Percentiles rank a stretch among this genome's conserved stretches.
Evolutionary conservation across 2,329 filamentous ascomycete species (phyloP).

Genomic region (Tolypocladium album): DNA sequence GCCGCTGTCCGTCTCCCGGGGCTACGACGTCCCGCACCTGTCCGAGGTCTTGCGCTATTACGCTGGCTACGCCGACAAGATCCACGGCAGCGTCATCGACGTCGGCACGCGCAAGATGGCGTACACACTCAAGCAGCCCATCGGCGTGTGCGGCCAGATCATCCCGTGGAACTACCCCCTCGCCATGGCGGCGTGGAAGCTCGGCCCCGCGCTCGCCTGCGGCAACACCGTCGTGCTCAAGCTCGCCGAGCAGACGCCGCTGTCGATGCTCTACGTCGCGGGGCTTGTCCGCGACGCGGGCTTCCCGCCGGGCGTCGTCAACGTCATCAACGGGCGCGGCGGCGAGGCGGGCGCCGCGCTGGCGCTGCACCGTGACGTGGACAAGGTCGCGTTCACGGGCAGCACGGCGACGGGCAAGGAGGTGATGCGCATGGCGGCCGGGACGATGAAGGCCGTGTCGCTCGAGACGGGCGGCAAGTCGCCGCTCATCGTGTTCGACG

Average conservation of each 20-base stretch:
- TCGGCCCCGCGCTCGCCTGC: constrained; percentile 58
- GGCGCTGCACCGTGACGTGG: constrained; percentile 54
- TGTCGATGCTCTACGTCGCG: constrained; percentile 55
- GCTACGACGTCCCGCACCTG: constrained; percentile 48
- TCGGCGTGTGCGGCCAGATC: constrained; percentile 65
- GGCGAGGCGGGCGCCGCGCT: constrained; percentile 58
- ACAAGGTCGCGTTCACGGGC: constrained; percentile 74
- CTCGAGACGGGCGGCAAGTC: constrained; percentile 59
- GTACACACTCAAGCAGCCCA: constrained; percentile 63
- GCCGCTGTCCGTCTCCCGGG: constrained; percentile 52
- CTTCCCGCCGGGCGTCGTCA: constrained; percentile 69
- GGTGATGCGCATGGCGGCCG: constrained; percentile 66
- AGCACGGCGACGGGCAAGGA: constrained; percentile 60
- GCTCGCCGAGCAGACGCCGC: constrained; percentile 56
- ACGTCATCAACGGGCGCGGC: constrained; percentile 64
- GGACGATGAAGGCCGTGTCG: constrained; percentile 55
- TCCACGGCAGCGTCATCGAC: constrained; percentile 65
- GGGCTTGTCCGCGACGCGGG: constrained; percentile 61
- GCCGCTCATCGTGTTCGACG: constrained; percentile 52
- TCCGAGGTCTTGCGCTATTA: constrained; percentile 55
- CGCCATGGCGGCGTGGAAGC: constrained; percentile 49
- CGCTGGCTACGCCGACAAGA: constrained; percentile 69
- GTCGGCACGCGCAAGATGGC: constrained; percentile 60
- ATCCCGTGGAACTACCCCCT: constrained; percentile 64
- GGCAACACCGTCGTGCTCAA: constrained; percentile 56